phyloP scores from a whole-genome alignment of 2,329 filamentous ascomycete species.

The Fusarium gaditjirri region DNA sequence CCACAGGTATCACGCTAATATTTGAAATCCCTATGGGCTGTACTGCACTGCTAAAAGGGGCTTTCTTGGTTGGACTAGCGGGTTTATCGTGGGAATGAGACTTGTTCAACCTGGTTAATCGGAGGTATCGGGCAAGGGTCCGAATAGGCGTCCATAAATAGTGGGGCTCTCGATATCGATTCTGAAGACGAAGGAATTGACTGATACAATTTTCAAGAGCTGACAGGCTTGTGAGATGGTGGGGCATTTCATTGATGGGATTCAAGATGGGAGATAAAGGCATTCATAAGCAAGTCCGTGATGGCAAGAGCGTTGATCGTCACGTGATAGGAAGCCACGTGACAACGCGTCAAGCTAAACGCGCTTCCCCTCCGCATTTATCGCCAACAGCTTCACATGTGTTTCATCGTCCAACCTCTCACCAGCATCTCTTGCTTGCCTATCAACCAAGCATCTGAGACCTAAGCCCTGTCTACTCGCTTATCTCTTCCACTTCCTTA shows the following conservation, averaged over 20 bases:
- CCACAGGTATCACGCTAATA: too few species aligned
- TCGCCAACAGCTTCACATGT: constrained; percentile 19
- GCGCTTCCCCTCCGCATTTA: constrained; percentile 29
- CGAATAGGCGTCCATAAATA: neutral
- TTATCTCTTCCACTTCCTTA: neutral
- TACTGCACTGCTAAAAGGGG: neutral
- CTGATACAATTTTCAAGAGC: neutral
- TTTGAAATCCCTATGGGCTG: too few species aligned
- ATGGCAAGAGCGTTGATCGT: fast-evolving
- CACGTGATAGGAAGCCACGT: constrained; percentile 26
- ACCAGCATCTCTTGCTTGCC: neutral
- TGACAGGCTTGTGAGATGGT: neutral
- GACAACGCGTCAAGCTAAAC: constrained; percentile 34
- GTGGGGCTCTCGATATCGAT: neutral
- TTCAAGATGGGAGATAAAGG: neutral
- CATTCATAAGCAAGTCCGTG: neutral
- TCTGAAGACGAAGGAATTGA: neutral
- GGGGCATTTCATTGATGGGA: fast-evolving
- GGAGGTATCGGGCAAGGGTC: constrained; percentile 25
- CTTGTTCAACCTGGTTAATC: neutral
- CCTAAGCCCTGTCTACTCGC: fast-evolving
- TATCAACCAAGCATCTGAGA: neutral
- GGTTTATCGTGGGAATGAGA: constrained; percentile 31
- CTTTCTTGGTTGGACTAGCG: constrained; percentile 24
- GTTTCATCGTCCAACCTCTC: neutral